These are phyloP conservation scores for Sarocladiaceae sp. DNA, from an alignment of 2,329 filamentous ascomycete genomes.

Conservation along the genomic window DNA sequence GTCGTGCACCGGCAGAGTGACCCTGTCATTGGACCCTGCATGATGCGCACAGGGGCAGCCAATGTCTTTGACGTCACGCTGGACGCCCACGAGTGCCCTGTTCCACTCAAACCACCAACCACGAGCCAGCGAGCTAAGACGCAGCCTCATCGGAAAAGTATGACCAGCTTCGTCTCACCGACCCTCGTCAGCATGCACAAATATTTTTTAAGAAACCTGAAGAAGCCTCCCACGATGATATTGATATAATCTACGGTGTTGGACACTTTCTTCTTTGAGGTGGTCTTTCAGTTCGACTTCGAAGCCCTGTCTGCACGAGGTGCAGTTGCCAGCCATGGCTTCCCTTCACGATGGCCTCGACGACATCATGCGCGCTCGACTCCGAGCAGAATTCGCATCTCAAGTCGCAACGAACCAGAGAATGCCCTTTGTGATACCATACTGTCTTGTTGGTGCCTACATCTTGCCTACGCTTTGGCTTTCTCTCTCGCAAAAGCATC, in stretches of 20 bases:
- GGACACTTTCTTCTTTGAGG: no score
- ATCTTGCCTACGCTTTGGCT: slow-evolving; percentile 52
- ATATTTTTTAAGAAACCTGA: neutral
- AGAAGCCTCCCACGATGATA: neutral
- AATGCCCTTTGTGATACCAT: slow-evolving; percentile 49
- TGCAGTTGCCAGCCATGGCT: neutral
- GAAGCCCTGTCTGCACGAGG: no score
- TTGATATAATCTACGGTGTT: no score
- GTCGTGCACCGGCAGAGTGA: neutral
- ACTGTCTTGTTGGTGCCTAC: slow-evolving; percentile 41
- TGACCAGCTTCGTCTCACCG: neutral
- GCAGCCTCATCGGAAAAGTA: neutral
- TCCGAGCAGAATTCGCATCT: slow-evolving; percentile 32
- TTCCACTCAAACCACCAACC: neutral
- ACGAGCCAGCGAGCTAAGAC: neutral
- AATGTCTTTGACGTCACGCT: slow-evolving; percentile 12
- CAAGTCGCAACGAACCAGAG: slow-evolving; percentile 33
- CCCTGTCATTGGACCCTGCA: neutral
- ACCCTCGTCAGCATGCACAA: neutral
- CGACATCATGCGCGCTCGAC: slow-evolving; percentile 24
- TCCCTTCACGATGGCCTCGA: slow-evolving; percentile 16
- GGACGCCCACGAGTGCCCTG: neutral
- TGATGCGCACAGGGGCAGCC: neutral
- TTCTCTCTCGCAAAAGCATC: slow-evolving; percentile 47
- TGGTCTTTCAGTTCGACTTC: no score